Evolutionary conservation across 495 filamentous ascomycete species (phyloP).

Genomic region (Aspergillus panamensis): DNA sequence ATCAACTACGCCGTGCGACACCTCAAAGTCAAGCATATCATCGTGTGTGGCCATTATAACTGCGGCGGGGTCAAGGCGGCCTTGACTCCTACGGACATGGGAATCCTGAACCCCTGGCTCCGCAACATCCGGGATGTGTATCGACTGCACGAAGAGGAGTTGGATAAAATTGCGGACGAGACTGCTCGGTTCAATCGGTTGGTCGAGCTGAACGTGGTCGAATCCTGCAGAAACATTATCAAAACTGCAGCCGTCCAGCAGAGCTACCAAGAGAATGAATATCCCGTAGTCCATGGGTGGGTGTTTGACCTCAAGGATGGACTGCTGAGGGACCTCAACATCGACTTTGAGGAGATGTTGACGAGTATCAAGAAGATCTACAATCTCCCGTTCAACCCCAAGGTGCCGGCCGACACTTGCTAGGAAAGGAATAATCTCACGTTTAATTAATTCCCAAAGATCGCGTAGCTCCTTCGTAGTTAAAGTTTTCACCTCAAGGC

Average conservation of each 20-base stretch:
- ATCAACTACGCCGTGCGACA: slow-evolving; percentile 74
- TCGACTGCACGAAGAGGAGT: slow-evolving; percentile 38
- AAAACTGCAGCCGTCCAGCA: slow-evolving; percentile 57
- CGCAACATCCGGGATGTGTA: slow-evolving; percentile 63
- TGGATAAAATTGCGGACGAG: slow-evolving; percentile 49
- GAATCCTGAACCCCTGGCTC: slow-evolving; percentile 76
- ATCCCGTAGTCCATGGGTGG: slow-evolving; percentile 64
- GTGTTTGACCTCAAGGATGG: slow-evolving; percentile 62
- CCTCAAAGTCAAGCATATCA: slow-evolving; percentile 74
- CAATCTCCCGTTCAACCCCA: slow-evolving; percentile 12
- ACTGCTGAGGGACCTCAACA: slow-evolving; percentile 51
- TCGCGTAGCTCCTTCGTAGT: too few relatives aligned
- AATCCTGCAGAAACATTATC: slow-evolving; percentile 58
- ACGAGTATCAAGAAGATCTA: slow-evolving; percentile 36
- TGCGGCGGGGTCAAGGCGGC: slow-evolving; percentile 75
- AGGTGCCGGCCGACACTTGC: too few relatives aligned
- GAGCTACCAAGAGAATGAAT: slow-evolving; percentile 59
- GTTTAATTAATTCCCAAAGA: too few relatives aligned
- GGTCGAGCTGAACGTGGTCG: slow-evolving; percentile 64
- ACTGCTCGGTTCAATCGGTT: slow-evolving; percentile 48
- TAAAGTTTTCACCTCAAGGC: too few relatives aligned
- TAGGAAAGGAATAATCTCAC: too few relatives aligned
- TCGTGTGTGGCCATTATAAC: slow-evolving; percentile 76
- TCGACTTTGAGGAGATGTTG: slow-evolving; percentile 32
- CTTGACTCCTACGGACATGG: slow-evolving; percentile 59